A percentile compares a stretch with the other conserved stretches of the same genome.
phyloP scores from a whole-genome alignment of 805 yeast genomes.

The Cyberlindnera nakhonratchasimensis region DNA sequence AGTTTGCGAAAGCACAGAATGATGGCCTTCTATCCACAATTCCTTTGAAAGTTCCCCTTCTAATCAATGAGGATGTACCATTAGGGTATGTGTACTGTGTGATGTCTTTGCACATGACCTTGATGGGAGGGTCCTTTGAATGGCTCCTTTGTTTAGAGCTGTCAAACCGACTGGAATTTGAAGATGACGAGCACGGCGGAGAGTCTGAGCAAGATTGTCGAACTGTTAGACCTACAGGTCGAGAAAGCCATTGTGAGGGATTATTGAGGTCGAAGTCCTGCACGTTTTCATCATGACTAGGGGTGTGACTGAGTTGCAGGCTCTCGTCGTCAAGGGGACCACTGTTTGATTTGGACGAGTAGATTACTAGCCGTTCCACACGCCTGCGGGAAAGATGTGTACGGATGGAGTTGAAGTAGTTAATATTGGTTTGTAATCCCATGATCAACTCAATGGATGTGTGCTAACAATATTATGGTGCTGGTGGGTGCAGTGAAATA shows the following conservation, averaged over 20 bases:
- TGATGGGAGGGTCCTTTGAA: not conserved
- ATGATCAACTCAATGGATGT: not conserved
- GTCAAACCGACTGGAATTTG: not conserved
- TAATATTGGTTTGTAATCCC: conserved; percentile 1
- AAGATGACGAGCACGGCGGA: not conserved
- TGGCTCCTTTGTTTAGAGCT: not conserved
- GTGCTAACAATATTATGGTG: not conserved
- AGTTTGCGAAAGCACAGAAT: conserved; percentile 19
- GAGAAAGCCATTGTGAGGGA: not conserved
- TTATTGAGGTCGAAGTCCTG: not conserved
- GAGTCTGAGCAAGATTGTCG: not conserved
- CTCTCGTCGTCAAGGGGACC: not conserved
- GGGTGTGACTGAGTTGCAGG: conserved; percentile 1
- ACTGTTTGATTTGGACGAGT: not conserved
- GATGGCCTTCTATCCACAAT: conserved; percentile 26
- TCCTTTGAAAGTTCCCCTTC: conserved; percentile 30
- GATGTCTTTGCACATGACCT: not conserved
- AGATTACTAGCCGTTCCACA: not conserved
- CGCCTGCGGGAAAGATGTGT: conserved; percentile 6
- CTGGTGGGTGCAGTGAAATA: no score
- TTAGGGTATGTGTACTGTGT: conserved; percentile 10
- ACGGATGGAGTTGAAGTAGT: conserved; percentile 6
- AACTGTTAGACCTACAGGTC: not conserved
- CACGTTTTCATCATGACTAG: not conserved
- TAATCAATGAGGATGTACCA: conserved; percentile 18